Evolutionary conservation across 805 yeast species (phyloP).

Genomic region (Ogataea polymorpha): DNA sequence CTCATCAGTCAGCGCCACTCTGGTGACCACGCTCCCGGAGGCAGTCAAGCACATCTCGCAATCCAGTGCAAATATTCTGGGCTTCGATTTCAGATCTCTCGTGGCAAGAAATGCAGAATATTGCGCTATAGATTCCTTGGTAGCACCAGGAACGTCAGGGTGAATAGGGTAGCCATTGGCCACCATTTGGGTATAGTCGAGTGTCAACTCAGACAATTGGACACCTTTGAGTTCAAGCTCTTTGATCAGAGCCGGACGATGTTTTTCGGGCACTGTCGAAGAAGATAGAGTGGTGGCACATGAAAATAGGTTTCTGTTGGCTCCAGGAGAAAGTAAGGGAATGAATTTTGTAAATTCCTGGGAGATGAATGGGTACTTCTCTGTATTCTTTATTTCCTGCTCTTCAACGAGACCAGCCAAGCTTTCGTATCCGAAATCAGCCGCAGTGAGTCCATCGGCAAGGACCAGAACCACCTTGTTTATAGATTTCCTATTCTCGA

Average conservation of each 20-base stretch:
- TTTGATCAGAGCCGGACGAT: conserved; percentile 41
- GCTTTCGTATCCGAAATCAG: conserved; percentile 38
- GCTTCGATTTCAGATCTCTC: conserved; percentile 47
- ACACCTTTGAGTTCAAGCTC: conserved; percentile 36
- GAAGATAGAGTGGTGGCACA: conserved; percentile 51
- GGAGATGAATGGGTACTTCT: conserved; percentile 34
- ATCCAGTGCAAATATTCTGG: conserved; percentile 75
- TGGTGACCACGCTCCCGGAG: conserved; percentile 63
- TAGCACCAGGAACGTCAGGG: conserved; percentile 31
- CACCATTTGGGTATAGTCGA: conserved; percentile 47
- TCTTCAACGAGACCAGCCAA: conserved; percentile 6
- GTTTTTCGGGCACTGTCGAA: conserved; percentile 54
- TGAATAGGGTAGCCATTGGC: conserved; percentile 57
- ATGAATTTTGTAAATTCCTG: conserved; percentile 40
- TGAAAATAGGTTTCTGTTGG: conserved; percentile 51
- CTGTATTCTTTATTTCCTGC: background rate
- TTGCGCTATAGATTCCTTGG: conserved; percentile 16
- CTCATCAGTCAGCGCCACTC: conserved; percentile 72
- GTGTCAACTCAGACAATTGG: conserved; percentile 50
- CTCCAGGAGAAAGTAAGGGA: conserved; percentile 66
- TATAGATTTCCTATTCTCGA: conserved; percentile 46
- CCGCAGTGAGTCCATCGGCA: conserved; percentile 60
- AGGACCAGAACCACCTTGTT: conserved; percentile 55
- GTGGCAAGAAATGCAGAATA: conserved; percentile 55
- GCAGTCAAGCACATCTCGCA: conserved; percentile 87